Evolutionary conservation across 2,329 filamentous ascomycete species (phyloP), one percentile per base, ranked within the genome.

Genomic region (Bipolaris bicolor): DNA sequence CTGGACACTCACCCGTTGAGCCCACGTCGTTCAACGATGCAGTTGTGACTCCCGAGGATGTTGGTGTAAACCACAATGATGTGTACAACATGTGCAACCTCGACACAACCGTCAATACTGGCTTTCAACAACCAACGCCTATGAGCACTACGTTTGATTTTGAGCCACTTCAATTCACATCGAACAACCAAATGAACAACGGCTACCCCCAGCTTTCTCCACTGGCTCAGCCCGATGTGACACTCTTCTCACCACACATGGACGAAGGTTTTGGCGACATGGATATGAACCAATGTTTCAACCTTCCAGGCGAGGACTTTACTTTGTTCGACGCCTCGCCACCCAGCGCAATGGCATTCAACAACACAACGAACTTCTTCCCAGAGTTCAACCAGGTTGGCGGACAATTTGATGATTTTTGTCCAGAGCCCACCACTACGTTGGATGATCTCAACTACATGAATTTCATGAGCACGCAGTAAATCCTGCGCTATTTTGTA

Each of bases 221-320:
- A 7, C 81, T 82, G 52, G 89, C 87, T 5, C 88, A 91, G 66
- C 83, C 84, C 34, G 87, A 89, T 58, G 79, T 86, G 1, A 90
- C 90, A 78, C 82, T 91, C 31, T 89, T 83, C 76, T 89, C 89
- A 9, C 87, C 89, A 46, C 82, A 82, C 31, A 63, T 80, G 24
- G 89, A 92, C 58, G 88, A 91, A 67, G 84, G 83, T 37, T 90
- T 87, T 64, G 84, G 85, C 39, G 87, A 69, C 10, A 61, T 68
- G 65, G 65, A 67, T 7, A 60, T 67, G 61, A 58, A 67, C 34
- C 77, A 62, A 22, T 51, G 56, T 31, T 76, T 74, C 58, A 57
- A 51, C 43, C 67, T 66, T 2, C 74, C 75, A 1, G 68, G 76
- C 46, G 77, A 72, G 39, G 89, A 91, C 73, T 92, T 91, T 65